Percentiles rank a stretch among this genome's conserved stretches.
Evolutionary conservation across 2,329 filamentous ascomycete genomes (phyloP).

Genomic region (Herpotrichia juniperi): DNA sequence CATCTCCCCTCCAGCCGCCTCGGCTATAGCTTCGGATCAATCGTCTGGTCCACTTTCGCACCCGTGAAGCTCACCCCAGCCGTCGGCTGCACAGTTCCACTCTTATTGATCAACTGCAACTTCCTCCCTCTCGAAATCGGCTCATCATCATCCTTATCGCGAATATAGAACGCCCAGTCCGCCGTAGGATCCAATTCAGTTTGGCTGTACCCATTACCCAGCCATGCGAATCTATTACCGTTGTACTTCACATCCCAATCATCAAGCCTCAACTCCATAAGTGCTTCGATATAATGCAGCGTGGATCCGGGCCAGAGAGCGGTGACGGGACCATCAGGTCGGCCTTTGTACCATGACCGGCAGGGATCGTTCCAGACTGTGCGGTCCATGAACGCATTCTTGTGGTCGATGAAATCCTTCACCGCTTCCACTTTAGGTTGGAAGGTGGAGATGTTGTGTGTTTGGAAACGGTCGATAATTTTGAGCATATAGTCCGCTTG

Average conservation of each 20-base stretch:
- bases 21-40: conserved; percentile 22
- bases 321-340: conserved; percentile 42
- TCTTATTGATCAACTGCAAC: conserved; percentile 38
- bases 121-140: conserved; percentile 30
- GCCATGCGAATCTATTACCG: conserved; percentile 44
- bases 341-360: conserved; percentile 51
- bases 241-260: conserved; percentile 54
- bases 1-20: not conserved
- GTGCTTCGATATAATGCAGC: conserved; percentile 58
- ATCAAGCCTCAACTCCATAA: conserved; percentile 54
- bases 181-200: conserved; percentile 42
- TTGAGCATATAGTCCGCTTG: conserved; percentile 59
- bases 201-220: conserved; percentile 46
- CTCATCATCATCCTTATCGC: conserved; percentile 41
- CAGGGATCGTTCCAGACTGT: conserved; percentile 56
- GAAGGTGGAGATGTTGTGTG: conserved; percentile 52
- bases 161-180: conserved; percentile 45
- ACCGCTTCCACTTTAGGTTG: conserved; percentile 54
- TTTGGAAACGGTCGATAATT: conserved; percentile 58
- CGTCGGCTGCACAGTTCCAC: conserved; percentile 29
- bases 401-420: conserved; percentile 57
- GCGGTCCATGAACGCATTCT: conserved; percentile 52
- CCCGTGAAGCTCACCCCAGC: conserved; percentile 24
- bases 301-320: conserved; percentile 54
- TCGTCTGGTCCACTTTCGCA: conserved; percentile 3